Conservation (phyloP, 2,329 filamentous ascomycete species). For the Didymella glomerata region DNA sequence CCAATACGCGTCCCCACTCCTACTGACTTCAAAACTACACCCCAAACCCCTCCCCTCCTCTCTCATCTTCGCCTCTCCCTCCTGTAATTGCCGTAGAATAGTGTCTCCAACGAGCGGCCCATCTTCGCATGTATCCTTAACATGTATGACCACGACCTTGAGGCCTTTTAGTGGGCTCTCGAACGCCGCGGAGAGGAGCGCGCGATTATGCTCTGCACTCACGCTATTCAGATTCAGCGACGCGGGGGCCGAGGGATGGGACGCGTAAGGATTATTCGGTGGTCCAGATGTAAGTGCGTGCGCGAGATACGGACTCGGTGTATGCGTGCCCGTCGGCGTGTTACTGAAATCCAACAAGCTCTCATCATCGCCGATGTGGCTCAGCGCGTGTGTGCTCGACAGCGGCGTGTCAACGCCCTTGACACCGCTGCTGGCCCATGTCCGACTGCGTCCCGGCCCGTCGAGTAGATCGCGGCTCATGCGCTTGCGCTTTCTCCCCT, state of each 20-base stretch:
- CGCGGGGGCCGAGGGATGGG: constrained; percentile 35
- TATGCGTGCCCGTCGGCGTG: constrained; percentile 31
- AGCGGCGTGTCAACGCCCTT: constrained; percentile 29
- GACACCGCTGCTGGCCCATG: constrained; percentile 17
- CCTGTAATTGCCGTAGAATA: constrained; percentile 74
- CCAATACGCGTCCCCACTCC: constrained; percentile 67
- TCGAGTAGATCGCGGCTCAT: constrained; percentile 50
- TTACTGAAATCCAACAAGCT: constrained; percentile 30
- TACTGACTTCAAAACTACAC: constrained; percentile 79
- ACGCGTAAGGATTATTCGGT: constrained; percentile 8
- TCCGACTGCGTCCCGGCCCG: constrained; percentile 22
- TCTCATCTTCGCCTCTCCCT: constrained; percentile 63
- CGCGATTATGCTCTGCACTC: constrained; percentile 39
- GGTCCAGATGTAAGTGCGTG: background rate
- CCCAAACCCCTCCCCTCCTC: constrained; percentile 69
- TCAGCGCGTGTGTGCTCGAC: constrained; percentile 5
- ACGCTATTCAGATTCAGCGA: constrained; percentile 36
- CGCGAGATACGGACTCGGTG: constrained; percentile 21
- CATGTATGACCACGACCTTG: constrained; percentile 87
- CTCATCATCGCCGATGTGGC: constrained; percentile 41
- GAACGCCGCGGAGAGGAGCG: constrained; percentile 39
- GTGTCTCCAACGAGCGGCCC: constrained; percentile 69
- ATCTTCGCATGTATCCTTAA: constrained; percentile 86
- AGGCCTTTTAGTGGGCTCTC: constrained; percentile 71
- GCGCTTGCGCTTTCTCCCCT: constrained; percentile 72